Percentiles rank a stretch among this genome's conserved stretches.
Evolutionary conservation across 2,329 filamentous ascomycete genomes (phyloP).

Genomic region (Penicillium sp.): DNA sequence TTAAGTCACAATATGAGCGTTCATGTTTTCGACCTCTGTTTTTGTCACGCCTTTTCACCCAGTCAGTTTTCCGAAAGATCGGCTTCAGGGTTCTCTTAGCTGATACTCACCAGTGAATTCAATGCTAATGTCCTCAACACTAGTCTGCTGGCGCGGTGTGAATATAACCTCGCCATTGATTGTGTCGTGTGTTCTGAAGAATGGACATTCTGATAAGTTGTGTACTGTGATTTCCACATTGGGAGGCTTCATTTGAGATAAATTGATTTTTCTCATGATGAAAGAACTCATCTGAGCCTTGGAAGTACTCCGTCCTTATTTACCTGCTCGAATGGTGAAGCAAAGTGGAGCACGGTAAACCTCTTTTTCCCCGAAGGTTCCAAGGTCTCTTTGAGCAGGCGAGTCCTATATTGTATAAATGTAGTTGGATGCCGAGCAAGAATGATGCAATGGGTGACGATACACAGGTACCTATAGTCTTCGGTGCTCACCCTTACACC

Average conservation of each 20-base stretch:
- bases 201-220: neutral
- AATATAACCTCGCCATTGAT: slow-evolving; percentile 13
- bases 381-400: too few species aligned
- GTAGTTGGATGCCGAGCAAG: too few species aligned
- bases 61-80: neutral
- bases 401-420: too few species aligned
- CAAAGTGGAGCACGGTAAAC: too few species aligned
- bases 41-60: slow-evolving; percentile 8
- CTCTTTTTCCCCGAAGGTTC: too few species aligned
- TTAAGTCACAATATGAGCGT: slow-evolving; percentile 16
- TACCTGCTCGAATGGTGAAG: too few species aligned
- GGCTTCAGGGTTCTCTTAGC: neutral
- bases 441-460: too few species aligned
- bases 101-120: slow-evolving; percentile 5
- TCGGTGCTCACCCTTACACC: too few species aligned
- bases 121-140: slow-evolving; percentile 1
- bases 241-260: neutral
- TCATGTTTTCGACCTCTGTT: slow-evolving; percentile 14
- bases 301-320: neutral
- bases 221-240: neutral
- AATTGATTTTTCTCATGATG: neutral
- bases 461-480: too few species aligned
- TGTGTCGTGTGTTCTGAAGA: slow-evolving; percentile 11
- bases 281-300: neutral
- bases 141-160: slow-evolving; percentile 4